Conservation (phyloP, 305 asterid genomes). For the Rubia peregrina region DNA sequence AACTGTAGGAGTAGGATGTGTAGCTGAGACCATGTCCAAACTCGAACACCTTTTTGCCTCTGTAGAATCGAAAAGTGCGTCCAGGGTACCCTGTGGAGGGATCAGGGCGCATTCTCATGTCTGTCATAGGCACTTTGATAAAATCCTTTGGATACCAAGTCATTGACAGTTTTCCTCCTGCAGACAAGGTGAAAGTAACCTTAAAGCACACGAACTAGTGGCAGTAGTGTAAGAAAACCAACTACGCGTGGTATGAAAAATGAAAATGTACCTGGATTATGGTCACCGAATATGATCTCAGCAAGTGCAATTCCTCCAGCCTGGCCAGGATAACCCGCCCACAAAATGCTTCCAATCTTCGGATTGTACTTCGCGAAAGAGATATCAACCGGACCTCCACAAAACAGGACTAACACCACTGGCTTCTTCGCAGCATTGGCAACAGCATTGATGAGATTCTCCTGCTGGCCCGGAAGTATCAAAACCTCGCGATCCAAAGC, state of each 20-base stretch:
- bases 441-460: slow-evolving; percentile 41
- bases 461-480: slow-evolving; percentile 71
- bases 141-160: slow-evolving; percentile 87
- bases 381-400: slow-evolving; percentile 74
- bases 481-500: slow-evolving; percentile 49
- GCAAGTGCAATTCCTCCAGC: slow-evolving; percentile 73
- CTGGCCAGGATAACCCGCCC: slow-evolving; percentile 95
- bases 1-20: slow-evolving; percentile 38
- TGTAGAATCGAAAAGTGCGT: slow-evolving; percentile 70
- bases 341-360: slow-evolving; percentile 64
- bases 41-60: slow-evolving; percentile 55
- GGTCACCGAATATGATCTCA: slow-evolving; percentile 65
- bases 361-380: slow-evolving; percentile 49
- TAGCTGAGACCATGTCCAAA: slow-evolving; percentile 80
- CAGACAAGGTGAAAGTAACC: not conserved
- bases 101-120: slow-evolving; percentile 84
- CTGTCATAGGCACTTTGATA: slow-evolving; percentile 61
- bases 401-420: slow-evolving; percentile 52
- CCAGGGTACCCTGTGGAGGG: slow-evolving; percentile 69
- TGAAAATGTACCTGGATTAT: slow-evolving; percentile 56
- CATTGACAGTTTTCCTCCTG: slow-evolving; percentile 83
- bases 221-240: not conserved
- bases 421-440: slow-evolving; percentile 60
- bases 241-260: not conserved
- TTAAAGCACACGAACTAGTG: not conserved